These are phyloP conservation scores for Didymella lethalis DNA, from an alignment of 2,329 filamentous ascomycete species.

Conservation along the genomic window DNA sequence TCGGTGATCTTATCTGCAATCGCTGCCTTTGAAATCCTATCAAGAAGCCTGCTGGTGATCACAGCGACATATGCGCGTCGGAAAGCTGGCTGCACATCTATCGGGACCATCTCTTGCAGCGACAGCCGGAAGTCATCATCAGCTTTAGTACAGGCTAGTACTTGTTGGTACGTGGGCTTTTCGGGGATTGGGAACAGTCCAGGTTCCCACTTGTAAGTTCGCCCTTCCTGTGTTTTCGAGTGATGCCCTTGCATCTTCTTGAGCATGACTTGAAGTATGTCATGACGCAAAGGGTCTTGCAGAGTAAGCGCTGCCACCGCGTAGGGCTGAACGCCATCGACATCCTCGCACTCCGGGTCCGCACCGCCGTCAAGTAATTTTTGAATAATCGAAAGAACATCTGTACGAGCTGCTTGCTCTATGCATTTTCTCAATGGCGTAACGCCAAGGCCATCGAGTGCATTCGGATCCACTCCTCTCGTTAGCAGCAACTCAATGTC, in stretches of 20 bases:
- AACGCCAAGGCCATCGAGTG: slow-evolving; percentile 22
- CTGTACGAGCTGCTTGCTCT: slow-evolving; percentile 37
- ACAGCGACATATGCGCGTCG: slow-evolving; percentile 39
- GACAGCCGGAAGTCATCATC: slow-evolving; percentile 34
- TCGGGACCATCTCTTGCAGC: slow-evolving; percentile 34
- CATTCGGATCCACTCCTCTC: slow-evolving; percentile 41
- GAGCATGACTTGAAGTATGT: slow-evolving; percentile 39
- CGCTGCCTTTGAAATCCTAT: slow-evolving; percentile 25
- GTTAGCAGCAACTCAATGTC: slow-evolving; percentile 42
- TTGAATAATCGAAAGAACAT: slow-evolving; percentile 37
- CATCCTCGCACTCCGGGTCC: slow-evolving; percentile 37
- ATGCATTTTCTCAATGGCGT: slow-evolving; percentile 41
- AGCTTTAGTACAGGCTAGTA: slow-evolving; percentile 31
- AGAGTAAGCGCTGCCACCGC: slow-evolving; percentile 39
- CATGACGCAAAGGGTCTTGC: slow-evolving; percentile 34
- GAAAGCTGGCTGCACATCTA: slow-evolving; percentile 33
- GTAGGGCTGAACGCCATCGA: slow-evolving; percentile 34
- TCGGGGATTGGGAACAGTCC: slow-evolving; percentile 42
- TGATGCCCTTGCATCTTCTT: slow-evolving; percentile 33
- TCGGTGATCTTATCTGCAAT: slow-evolving; percentile 24
- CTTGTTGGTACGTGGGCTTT: slow-evolving; percentile 33
- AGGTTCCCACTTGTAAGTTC: slow-evolving; percentile 27
- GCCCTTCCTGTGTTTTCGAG: slow-evolving; percentile 18
- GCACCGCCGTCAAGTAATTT: slow-evolving; percentile 43
- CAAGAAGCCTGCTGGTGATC: slow-evolving; percentile 37